Evolutionary conservation across 225 moss, liverwort and hornwort genomes (phyloP).

Genomic region (Polytrichum commune): DNA sequence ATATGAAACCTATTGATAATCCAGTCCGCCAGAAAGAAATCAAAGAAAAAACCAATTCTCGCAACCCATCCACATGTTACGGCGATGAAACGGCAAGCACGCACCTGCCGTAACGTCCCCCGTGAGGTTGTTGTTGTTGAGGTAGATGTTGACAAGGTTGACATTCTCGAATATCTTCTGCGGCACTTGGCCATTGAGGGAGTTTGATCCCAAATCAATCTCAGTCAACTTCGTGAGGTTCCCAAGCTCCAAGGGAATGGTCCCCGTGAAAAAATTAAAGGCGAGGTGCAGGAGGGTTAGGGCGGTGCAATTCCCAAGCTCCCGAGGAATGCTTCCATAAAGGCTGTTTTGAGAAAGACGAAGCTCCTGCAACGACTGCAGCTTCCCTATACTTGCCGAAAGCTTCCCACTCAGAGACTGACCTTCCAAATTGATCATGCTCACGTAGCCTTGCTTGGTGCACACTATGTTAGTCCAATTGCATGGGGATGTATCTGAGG

Average conservation of each 20-base stretch:
- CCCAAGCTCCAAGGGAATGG: slow-evolving; percentile 14
- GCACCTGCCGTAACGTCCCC: slow-evolving; percentile 16
- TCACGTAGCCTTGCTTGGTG: slow-evolving; percentile 18
- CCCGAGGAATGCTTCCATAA: slow-evolving; percentile 1
- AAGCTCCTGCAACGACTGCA: neutral
- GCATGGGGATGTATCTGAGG: slow-evolving; percentile 40
- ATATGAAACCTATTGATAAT: neutral
- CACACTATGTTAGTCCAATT: slow-evolving; percentile 38
- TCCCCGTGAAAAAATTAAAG: neutral
- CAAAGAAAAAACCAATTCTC: neutral
- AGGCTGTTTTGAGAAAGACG: neutral
- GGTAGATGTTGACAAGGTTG: slow-evolving; percentile 2
- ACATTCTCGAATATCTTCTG: neutral
- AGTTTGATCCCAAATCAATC: slow-evolving; percentile 4
- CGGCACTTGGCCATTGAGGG: slow-evolving; percentile 4
- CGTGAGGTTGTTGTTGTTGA: slow-evolving; percentile 9
- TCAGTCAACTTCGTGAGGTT: neutral
- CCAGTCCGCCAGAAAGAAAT: too few relatives aligned
- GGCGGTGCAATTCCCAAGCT: slow-evolving; percentile 12
- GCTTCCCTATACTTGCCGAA: neutral
- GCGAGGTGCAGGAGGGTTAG: neutral
- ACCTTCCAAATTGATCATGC: slow-evolving; percentile 21
- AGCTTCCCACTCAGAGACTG: slow-evolving; percentile 4
- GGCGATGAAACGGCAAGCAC: neutral
- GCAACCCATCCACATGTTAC: neutral